Evolutionary conservation across 2,329 filamentous ascomycete species (phyloP).

Genomic region (Thielaviopsis euricoi): DNA sequence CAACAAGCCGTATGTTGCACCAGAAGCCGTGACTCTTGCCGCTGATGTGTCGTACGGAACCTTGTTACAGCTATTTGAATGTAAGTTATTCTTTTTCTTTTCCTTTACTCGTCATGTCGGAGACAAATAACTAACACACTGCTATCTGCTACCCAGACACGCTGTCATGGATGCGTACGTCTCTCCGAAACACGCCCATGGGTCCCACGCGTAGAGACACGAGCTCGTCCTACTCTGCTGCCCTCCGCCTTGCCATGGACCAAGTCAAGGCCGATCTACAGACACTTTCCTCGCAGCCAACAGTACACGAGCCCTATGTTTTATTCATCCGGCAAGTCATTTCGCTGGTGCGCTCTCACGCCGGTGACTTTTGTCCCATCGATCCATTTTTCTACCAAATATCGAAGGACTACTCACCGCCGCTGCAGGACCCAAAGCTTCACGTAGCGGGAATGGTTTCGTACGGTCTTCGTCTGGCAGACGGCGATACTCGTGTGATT

Average conservation of each 20-base stretch:
- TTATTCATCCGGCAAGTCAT: conserved; percentile 35
- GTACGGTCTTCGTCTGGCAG: conserved; percentile 37
- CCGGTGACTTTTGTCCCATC: conserved; percentile 34
- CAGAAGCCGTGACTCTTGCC: conserved; percentile 20
- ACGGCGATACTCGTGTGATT: conserved; percentile 30
- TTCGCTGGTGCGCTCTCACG: conserved; percentile 36
- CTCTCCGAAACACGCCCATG: conserved; percentile 25
- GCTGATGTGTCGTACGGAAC: conserved; percentile 29
- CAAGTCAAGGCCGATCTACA: conserved; percentile 35
- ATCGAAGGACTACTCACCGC: conserved; percentile 38
- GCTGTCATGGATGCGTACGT: conserved; percentile 33
- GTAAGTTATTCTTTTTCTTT: conserved; percentile 16
- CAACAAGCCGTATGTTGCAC: conserved; percentile 27
- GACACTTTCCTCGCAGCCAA: conserved; percentile 19
- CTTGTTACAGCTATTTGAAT: conserved; percentile 33
- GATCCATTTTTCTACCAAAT: conserved; percentile 41
- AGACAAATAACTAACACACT: neutral
- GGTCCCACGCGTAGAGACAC: conserved; percentile 21
- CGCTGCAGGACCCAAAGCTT: conserved; percentile 36
- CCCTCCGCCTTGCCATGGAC: conserved; percentile 32
- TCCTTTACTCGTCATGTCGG: neutral
- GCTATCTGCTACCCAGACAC: conserved; percentile 16
- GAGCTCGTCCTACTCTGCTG: conserved; percentile 25
- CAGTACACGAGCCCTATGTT: conserved; percentile 31
- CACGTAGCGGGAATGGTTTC: conserved; percentile 38